Percentiles rank a stretch among this genome's conserved stretches.
Evolutionary conservation across 768 basidiomycete species (phyloP).

Genomic region (Cystofilobasidium capitatum): DNA sequence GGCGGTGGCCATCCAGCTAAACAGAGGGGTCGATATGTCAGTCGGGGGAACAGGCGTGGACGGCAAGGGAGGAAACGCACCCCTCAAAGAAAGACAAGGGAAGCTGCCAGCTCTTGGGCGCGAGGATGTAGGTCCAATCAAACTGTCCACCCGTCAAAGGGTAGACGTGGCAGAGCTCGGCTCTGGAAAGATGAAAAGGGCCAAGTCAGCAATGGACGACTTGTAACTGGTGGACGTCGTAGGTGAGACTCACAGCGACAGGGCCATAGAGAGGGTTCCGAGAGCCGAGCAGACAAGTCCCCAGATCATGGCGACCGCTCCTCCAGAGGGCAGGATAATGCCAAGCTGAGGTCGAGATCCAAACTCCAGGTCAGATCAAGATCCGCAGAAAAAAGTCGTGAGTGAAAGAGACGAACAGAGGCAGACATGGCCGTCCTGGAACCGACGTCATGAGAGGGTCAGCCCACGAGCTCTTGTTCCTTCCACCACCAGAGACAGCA

Average conservation of each 20-base stretch:
- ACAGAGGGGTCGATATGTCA: not conserved
- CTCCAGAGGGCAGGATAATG: slow-evolving; percentile 27
- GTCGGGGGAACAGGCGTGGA: not conserved
- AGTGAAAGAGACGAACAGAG: not conserved
- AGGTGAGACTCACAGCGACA: not conserved
- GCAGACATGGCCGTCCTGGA: not conserved
- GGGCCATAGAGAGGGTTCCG: slow-evolving; percentile 11
- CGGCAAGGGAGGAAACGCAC: not conserved
- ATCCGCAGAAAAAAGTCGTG: no score
- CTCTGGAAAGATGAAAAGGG: not conserved
- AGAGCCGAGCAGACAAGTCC: not conserved
- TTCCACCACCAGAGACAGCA: no score
- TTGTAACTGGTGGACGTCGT: not conserved
- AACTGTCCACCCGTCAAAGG: not conserved
- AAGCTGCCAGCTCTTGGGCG: not conserved
- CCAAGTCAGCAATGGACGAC: not conserved
- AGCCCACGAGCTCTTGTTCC: not conserved
- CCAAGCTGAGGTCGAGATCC: no score
- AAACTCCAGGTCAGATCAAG: no score
- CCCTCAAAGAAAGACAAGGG: not conserved
- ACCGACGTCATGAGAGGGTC: not conserved
- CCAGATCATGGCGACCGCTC: slow-evolving; percentile 23
- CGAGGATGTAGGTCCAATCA: not conserved
- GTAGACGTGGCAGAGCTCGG: slow-evolving; percentile 3
- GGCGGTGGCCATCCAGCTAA: slow-evolving; percentile 33